phyloP scores from a whole-genome alignment of 2,329 filamentous ascomycete species.

The Cytospora piceicola region DNA sequence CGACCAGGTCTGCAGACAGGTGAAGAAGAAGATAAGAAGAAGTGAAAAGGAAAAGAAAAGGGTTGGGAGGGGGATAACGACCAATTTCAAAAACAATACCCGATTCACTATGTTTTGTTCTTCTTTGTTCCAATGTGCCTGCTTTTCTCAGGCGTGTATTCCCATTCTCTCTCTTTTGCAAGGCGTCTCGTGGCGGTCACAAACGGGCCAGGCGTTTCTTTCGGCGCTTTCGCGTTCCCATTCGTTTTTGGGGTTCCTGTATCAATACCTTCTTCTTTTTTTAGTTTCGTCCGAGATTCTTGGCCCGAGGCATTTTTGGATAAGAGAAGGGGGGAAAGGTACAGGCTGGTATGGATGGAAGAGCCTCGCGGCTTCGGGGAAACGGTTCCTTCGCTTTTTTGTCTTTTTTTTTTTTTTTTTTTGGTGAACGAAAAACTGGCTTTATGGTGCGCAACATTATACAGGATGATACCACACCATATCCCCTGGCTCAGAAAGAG shows the following conservation, averaged over 20 bases:
- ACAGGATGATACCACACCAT: neutral
- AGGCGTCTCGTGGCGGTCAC: neutral
- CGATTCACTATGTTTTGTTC: neutral
- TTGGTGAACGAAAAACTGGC: neutral
- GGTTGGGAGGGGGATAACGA: too few species aligned
- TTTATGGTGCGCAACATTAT: too few species aligned
- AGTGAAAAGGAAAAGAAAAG: neutral
- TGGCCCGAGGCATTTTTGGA: too few species aligned
- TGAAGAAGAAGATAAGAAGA: neutral
- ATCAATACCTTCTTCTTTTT: neutral
- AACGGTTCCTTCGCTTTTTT: neutral
- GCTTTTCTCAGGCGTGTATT: neutral
- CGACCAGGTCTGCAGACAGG: neutral
- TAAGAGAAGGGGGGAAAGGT: neutral
- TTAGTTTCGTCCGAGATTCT: too few species aligned
- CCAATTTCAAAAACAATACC: neutral
- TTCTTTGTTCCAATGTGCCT: neutral
- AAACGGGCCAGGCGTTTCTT: neutral
- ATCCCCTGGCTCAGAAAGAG: neutral
- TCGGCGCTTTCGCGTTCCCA: neutral
- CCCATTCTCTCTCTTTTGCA: neutral
- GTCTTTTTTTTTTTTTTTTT: neutral
- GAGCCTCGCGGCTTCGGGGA: neutral
- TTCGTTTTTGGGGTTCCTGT: neutral
- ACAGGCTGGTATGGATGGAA: neutral